Conservation (phyloP, 2,329 filamentous ascomycete genomes). For the Hypoxylon sp. region DNA sequence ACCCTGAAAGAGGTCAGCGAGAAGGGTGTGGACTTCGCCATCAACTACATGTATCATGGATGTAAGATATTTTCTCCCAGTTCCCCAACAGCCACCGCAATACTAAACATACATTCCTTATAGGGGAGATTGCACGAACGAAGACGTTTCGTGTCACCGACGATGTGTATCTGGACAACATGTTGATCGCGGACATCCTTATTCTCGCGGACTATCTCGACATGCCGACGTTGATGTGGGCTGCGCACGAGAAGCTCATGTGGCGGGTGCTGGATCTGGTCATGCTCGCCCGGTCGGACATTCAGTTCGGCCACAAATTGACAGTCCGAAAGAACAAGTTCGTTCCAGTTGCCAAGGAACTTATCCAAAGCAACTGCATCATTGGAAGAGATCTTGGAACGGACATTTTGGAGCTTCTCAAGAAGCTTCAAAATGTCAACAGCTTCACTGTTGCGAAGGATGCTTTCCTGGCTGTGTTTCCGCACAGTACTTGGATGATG, state of each 20-base stretch:
- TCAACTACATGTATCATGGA: constrained; percentile 3
- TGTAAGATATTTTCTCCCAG: constrained; percentile 4
- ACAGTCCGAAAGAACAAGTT: neutral
- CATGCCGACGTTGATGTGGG: neutral
- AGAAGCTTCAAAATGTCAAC: neutral
- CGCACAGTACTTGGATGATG: too few relatives aligned
- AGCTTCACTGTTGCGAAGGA: neutral
- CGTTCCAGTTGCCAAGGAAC: neutral
- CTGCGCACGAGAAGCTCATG: neutral
- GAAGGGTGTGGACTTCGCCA: neutral
- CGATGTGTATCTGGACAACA: neutral
- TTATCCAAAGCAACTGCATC: neutral
- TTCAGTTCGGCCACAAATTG: neutral
- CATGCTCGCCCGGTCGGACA: neutral
- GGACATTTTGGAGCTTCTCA: neutral
- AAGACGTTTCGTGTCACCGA: neutral
- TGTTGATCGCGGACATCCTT: neutral
- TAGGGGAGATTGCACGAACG: neutral
- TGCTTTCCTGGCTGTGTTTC: neutral
- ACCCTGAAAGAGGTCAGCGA: neutral
- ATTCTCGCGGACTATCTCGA: constrained; percentile 5
- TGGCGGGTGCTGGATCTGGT: neutral
- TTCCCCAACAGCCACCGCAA: neutral
- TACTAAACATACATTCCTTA: neutral
- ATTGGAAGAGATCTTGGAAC: neutral